phyloP scores from a whole-genome alignment of 495 filamentous ascomycete genomes.

The Neurospora tetraspora region DNA sequence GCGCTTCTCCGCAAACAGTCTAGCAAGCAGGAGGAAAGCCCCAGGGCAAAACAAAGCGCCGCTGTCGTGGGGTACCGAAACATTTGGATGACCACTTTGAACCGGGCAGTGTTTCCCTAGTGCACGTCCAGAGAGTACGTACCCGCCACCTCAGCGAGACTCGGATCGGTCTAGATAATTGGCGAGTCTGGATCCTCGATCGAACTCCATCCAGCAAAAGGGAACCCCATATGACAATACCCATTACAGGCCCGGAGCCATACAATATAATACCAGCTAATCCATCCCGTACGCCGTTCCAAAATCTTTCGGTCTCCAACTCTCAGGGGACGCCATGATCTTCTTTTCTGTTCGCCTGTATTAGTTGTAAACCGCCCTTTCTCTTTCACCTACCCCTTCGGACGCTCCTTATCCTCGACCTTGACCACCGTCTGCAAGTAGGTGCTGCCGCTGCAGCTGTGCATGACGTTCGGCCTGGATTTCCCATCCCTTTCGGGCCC shows the following conservation, averaged over 20 bases:
- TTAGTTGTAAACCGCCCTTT: slow-evolving; percentile 5
- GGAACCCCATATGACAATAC: not conserved
- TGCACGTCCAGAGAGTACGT: not conserved
- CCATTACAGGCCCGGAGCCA: not conserved
- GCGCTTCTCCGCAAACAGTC: not conserved
- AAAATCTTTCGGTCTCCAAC: slow-evolving; percentile 3
- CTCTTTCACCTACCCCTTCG: not conserved
- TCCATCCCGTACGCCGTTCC: not conserved
- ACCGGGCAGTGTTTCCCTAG: not conserved
- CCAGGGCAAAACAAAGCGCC: not conserved
- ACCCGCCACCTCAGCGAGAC: not conserved
- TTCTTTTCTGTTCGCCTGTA: slow-evolving; percentile 7
- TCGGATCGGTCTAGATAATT: not conserved
- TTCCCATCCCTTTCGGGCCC: slow-evolving; percentile 15
- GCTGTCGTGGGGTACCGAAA: not conserved
- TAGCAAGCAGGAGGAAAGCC: not conserved
- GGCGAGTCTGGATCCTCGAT: not conserved
- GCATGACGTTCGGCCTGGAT: slow-evolving; percentile 15
- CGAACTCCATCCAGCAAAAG: not conserved
- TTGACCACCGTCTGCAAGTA: not conserved
- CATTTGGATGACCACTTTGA: not conserved
- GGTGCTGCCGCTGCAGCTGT: slow-evolving; percentile 2
- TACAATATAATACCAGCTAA: not conserved
- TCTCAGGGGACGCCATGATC: slow-evolving; percentile 3
- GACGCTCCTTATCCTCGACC: not conserved